Evolutionary conservation across 441 rosid genomes (phyloP).

Genomic region (Macaranga tanarius): DNA sequence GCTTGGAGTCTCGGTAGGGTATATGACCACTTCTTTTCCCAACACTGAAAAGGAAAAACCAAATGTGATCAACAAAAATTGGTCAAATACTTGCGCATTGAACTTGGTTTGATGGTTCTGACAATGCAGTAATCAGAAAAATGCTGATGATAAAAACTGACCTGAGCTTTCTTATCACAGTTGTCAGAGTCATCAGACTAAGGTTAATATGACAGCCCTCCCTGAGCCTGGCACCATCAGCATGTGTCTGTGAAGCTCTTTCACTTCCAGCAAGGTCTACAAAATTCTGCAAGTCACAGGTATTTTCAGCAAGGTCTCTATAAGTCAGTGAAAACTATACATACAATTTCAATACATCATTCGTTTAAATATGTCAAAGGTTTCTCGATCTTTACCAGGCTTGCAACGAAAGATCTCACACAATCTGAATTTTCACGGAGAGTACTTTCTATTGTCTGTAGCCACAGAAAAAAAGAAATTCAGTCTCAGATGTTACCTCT

Average conservation of each 20-base stretch:
- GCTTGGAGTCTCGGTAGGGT: constrained; percentile 96
- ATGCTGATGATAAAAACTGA: constrained; percentile 22
- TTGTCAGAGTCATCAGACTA: constrained; percentile 96
- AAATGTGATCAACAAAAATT: background rate
- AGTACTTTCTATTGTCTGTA: constrained; percentile 86
- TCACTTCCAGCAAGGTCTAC: constrained; percentile 99
- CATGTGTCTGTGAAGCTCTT: constrained; percentile 94
- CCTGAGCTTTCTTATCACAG: constrained; percentile 98
- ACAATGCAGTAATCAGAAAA: background rate
- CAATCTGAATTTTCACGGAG: constrained; percentile 92
- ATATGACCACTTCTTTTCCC: constrained; percentile 95
- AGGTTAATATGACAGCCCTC: constrained; percentile 99
- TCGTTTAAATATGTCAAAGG: constrained; percentile 3
- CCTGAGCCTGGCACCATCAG: constrained; percentile 92
- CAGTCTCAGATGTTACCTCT: constrained; percentile 23
- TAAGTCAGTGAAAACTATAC: constrained; percentile 1
- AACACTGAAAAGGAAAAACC: constrained; percentile 45
- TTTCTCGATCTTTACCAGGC: constrained; percentile 57
- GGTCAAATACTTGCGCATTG: background rate
- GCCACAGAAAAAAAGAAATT: constrained; percentile 25
- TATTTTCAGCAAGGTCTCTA: background rate
- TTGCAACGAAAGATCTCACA: constrained; percentile 92
- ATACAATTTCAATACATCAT: background rate
- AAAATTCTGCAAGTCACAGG: constrained; percentile 65
- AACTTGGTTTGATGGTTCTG: background rate